Conservation (phyloP, 148 eudicot genomes). For the Chenopodium formosanum region DNA sequence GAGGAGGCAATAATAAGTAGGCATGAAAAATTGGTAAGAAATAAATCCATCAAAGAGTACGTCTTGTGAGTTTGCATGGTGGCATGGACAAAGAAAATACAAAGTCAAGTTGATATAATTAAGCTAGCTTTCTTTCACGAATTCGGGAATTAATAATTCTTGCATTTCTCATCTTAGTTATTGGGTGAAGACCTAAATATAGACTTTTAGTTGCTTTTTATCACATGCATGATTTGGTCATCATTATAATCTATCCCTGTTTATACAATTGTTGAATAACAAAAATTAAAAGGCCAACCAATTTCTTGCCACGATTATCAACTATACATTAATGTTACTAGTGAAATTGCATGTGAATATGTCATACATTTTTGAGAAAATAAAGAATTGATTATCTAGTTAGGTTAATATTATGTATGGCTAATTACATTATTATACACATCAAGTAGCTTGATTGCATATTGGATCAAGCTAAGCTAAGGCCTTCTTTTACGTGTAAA, state of each 20-base stretch:
- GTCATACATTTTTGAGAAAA: not conserved
- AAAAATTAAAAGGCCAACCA: not conserved
- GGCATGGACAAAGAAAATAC: no score
- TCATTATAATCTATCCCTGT: not conserved
- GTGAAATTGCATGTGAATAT: not conserved
- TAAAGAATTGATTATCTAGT: not conserved
- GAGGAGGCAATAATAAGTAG: no score
- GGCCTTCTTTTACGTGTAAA: no score
- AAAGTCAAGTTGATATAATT: no score
- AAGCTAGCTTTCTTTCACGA: not conserved
- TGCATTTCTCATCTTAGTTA: not conserved
- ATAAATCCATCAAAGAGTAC: no score
- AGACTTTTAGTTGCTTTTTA: not conserved
- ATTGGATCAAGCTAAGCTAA: not conserved
- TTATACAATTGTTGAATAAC: no score
- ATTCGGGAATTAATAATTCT: not conserved
- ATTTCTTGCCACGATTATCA: not conserved
- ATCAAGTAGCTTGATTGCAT: not conserved
- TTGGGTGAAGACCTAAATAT: not conserved
- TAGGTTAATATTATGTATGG: not conserved
- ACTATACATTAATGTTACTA: not conserved
- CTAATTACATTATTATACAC: not conserved
- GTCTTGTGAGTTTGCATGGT: no score
- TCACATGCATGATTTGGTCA: conserved; percentile 3
- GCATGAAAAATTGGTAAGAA: no score